Base-by-base conservation (phyloP, 176 grass and related monocot genomes). In the Raddia distichophylla region DNA sequence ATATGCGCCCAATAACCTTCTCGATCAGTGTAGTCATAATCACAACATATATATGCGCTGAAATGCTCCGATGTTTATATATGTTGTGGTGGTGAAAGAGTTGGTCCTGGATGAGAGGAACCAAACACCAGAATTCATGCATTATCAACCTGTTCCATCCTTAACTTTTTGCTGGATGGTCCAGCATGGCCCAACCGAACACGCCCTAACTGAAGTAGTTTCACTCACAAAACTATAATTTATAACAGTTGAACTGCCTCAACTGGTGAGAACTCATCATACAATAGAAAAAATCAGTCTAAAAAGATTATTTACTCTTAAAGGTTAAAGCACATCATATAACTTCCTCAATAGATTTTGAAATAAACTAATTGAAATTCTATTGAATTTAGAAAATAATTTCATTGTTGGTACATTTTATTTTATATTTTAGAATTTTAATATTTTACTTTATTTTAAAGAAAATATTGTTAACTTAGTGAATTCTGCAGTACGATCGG, bases 151-250 rank as follows among this genome's bases (percentile, higher is more conserved):
- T n/a, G n/a, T n/a, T n/a, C n/a, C n/a, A n/a, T n/a, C n/a, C n/a
- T n/a, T n/a, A n/a, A n/a, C n/a, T n/a, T n/a, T n/a, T n/a, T n/a
- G n/a, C n/a, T n/a, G n/a, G n/a, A n/a, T n/a, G n/a, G n/a, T n/a
- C n/a, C n/a, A n/a, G n/a, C n/a, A n/a, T n/a, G n/a, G n/a, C n/a
- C n/a, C n/a, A n/a, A n/a, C n/a, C n/a, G n/a, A n/a, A n/a, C n/a
- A n/a, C n/a, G n/a, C n/a, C n/a, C 56, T 14, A 71, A 42, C 4
- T 76, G 15, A 58, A 76, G 52, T 15, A 83, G 10, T 75, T 10
- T 65, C 10, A 58, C 16, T 22, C 20, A 33, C 10, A 74, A 64
- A 0, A 74, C 67, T 58, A 58, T 57, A 67, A 5, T 5, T 35
- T 56, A 66, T 49, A 66, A 63, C 18, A 74, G 34, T 45, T 64